Evolutionary conservation across 2,329 filamentous ascomycete species (phyloP), one percentile per base, ranked within the genome.

Genomic region (Lachnellula cervina): DNA sequence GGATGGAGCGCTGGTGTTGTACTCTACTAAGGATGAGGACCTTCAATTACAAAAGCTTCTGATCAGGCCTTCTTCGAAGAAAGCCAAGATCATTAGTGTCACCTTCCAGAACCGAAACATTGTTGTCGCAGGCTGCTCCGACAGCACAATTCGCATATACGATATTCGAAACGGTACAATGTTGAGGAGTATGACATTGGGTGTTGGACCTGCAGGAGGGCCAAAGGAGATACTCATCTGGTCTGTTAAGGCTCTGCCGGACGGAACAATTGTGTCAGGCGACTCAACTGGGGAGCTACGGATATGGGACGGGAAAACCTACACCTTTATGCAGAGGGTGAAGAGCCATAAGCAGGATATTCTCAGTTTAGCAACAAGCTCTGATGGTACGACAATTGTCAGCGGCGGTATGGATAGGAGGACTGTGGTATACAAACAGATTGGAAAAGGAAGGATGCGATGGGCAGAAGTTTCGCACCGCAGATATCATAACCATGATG

Each of bases 231-330:
- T 92, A 55, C 84, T 97, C 50, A 88, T 96, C 14, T 99, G 94
- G 94, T 87, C 90, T 51, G 87, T 99, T 59, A 96, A 91, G 72
- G 90, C 88, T 67, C 78, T 97, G 34, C 83, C 88, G 9, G 88
- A 89, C 66, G 92, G 91, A 49, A 90, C 94, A 63, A 94, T 99
- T 59, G 86, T 97, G 13, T 96, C 92, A 1, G 94, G 90, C 50
- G 94, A 99, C 70, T 97, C 94, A 3, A 92, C 91, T 5, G 94
- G 94, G 34, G 91, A 97, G 69, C 80, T 99, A 42, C 86, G 90
- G 62, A 89, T 97, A 68, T 99, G 92, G 88, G 90, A 96, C 69
- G 90, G 90, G 54, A 92, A 89, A 74, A 96, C 90, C 52, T 96
- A 93, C 71, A 92, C 91, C 4, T 84, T 96, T 64, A 80, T 84